Evolutionary conservation across 306 rosid species (phyloP), one percentile per base, ranked within the genome.

Genomic region (Cicer judaicum): DNA sequence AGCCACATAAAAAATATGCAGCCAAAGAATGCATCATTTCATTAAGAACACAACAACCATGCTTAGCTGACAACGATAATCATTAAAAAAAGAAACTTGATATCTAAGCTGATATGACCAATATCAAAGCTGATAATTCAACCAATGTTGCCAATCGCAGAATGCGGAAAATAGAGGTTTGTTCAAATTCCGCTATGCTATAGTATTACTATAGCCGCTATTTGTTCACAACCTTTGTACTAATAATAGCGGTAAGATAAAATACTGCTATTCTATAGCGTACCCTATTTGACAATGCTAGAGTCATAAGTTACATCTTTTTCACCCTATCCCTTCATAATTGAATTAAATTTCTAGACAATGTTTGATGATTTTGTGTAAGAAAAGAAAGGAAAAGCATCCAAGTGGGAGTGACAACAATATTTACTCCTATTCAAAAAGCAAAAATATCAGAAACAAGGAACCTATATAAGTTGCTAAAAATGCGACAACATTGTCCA

Each of bases 11-110:
- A 66, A 36, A 44, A 49, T 48, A 15, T 47, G 44, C 24, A 49
- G 80, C 10, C 29, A 36, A 36, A 73, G 18, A 73, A 64, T 10
- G 55, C 61, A 47, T 68, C 21, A 48, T 59, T 66, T 77, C 52
- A 68, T 70, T 47, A 64, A 76, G 54, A 44, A 60, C 13, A 72
- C 46, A 5, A 52, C 16, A 68, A 56, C 10, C n/a, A 71, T 18
- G 21, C 43, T 34, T 13, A 43, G 18, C 66, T 54, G 7, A 59
- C 57, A 75, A 43, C 4, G 0, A 59, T 8, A 47, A 38, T 49
- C 64, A 41, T 75, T 57, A 8, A 59, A 24, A 59, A 42, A 7
- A 9, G 46, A 42, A 42, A 42, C 46, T 7, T 42, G 2, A 42
- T 42, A 42, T 8, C 46, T 7, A 42, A 41, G 44, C 44, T 41